A percentile compares a stretch with the other conserved stretches of the same genome.
These are phyloP conservation scores for Yamagishiella unicocca DNA, from an alignment of 139 green algal species.

Conservation along the genomic window DNA sequence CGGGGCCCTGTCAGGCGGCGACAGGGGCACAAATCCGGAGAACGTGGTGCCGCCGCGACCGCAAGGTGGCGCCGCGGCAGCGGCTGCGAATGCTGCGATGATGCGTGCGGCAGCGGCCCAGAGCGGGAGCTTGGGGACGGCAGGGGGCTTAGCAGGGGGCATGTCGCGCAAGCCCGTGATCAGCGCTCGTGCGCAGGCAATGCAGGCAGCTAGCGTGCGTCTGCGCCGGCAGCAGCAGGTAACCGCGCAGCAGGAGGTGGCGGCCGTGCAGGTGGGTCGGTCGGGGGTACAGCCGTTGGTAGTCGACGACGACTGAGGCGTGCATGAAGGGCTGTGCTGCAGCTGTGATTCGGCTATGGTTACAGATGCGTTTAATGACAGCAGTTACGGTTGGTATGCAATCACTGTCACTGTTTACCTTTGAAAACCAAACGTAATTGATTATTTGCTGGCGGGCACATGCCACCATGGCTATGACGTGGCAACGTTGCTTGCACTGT, in stretches of 20 bases:
- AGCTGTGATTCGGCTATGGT: too few species aligned
- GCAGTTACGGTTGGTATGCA: too few species aligned
- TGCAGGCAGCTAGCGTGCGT: constrained; percentile 10
- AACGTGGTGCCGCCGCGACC: neutral
- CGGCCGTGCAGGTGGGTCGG: constrained; percentile 4
- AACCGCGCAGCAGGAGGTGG: constrained; percentile 1
- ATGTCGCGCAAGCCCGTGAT: neutral
- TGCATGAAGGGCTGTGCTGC: too few species aligned
- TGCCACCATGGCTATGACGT: too few species aligned
- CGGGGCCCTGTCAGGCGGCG: neutral
- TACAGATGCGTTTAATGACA: too few species aligned
- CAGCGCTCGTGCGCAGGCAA: constrained; percentile 9
- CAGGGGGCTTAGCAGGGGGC: neutral
- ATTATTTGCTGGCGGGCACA: too few species aligned
- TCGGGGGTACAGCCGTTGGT: neutral
- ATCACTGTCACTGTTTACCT: too few species aligned
- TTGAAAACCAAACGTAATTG: too few species aligned
- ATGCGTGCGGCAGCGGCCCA: constrained; percentile 7
- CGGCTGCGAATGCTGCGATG: neutral
- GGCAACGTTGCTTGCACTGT: too few species aligned
- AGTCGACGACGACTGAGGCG: neutral
- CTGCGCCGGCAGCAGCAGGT: neutral
- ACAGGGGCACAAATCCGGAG: neutral
- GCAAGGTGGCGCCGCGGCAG: neutral
- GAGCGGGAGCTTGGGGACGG: neutral